phyloP scores from a whole-genome alignment of 2,329 filamentous ascomycete genomes.

The Penicillium sp. region DNA sequence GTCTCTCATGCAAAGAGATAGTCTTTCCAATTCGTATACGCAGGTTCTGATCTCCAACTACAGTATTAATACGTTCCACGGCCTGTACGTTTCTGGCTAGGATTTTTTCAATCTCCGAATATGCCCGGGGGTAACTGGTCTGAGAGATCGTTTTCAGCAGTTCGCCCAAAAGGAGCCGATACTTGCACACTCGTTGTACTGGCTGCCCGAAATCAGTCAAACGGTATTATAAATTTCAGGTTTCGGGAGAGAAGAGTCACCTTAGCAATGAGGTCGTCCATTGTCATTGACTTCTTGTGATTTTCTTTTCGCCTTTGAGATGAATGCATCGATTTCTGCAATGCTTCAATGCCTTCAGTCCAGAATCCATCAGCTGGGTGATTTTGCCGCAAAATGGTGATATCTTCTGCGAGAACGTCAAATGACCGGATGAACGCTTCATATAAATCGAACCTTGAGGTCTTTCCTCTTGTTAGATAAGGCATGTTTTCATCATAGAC shows the following conservation, averaged over 20 bases:
- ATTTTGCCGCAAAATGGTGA: slow-evolving; percentile 64
- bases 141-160: slow-evolving; percentile 78
- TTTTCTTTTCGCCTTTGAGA: slow-evolving; percentile 60
- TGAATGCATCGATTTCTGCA: slow-evolving; percentile 71
- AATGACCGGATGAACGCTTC: slow-evolving; percentile 91
- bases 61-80: slow-evolving; percentile 75
- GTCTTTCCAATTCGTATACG: slow-evolving; percentile 73
- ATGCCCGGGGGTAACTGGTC: slow-evolving; percentile 76
- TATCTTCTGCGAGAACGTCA: slow-evolving; percentile 75
- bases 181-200: slow-evolving; percentile 87
- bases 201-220: slow-evolving; percentile 55
- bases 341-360: slow-evolving; percentile 77
- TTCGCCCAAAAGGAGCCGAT: slow-evolving; percentile 81
- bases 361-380: slow-evolving; percentile 73
- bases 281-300: slow-evolving; percentile 70
- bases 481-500: slow-evolving; percentile 20
- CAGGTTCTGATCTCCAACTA: slow-evolving; percentile 70
- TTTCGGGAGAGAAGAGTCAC: slow-evolving; percentile 47
- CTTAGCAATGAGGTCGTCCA: slow-evolving; percentile 88
- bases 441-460: slow-evolving; percentile 78
- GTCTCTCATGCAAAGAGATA: slow-evolving; percentile 76
- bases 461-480: slow-evolving; percentile 56
- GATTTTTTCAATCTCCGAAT: slow-evolving; percentile 73
- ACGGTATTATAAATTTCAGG: too few relatives aligned
- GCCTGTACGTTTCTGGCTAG: slow-evolving; percentile 68